A percentile compares a stretch with the other conserved stretches of the same genome.
Evolutionary conservation across 768 basidiomycete genomes (phyloP).

Genomic region (Serendipita sp.): DNA sequence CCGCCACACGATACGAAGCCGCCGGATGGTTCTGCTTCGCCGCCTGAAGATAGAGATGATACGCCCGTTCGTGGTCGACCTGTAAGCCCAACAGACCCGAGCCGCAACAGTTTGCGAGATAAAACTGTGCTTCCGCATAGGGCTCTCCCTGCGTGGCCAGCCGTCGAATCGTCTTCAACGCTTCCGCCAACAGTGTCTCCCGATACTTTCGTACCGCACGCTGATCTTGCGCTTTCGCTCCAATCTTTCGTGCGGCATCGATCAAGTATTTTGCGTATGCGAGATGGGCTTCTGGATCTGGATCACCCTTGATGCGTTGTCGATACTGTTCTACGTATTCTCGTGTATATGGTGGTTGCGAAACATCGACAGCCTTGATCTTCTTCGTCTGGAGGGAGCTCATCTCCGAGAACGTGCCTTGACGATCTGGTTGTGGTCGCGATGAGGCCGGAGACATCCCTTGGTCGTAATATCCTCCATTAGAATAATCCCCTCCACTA

Average conservation of each 20-base stretch:
- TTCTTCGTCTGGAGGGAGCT: constrained; percentile 37
- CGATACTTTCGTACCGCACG: constrained; percentile 80
- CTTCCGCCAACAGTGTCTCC: constrained; percentile 72
- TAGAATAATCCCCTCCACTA: not conserved
- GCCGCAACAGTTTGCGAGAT: constrained; percentile 92
- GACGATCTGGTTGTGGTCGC: constrained; percentile 40
- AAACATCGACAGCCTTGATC: constrained; percentile 68
- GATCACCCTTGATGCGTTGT: constrained; percentile 90
- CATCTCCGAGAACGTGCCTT: constrained; percentile 38
- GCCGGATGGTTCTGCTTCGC: constrained; percentile 93
- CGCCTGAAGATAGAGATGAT: constrained; percentile 91
- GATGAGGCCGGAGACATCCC: not conserved
- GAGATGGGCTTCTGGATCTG: constrained; percentile 96
- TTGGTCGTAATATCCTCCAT: constrained; percentile 6
- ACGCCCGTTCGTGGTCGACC: constrained; percentile 95
- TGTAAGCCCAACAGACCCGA: constrained; percentile 90
- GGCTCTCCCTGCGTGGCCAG: constrained; percentile 84
- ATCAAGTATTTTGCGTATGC: constrained; percentile 97
- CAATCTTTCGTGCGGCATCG: constrained; percentile 89
- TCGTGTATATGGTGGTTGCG: constrained; percentile 71
- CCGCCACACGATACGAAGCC: constrained; percentile 90
- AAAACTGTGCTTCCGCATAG: constrained; percentile 95
- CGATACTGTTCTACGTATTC: constrained; percentile 97
- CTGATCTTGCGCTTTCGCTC: constrained; percentile 54
- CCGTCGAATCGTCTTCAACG: constrained; percentile 80